Base-by-base conservation (phyloP, 345 rosid genomes). In the Camelina sativa region DNA sequence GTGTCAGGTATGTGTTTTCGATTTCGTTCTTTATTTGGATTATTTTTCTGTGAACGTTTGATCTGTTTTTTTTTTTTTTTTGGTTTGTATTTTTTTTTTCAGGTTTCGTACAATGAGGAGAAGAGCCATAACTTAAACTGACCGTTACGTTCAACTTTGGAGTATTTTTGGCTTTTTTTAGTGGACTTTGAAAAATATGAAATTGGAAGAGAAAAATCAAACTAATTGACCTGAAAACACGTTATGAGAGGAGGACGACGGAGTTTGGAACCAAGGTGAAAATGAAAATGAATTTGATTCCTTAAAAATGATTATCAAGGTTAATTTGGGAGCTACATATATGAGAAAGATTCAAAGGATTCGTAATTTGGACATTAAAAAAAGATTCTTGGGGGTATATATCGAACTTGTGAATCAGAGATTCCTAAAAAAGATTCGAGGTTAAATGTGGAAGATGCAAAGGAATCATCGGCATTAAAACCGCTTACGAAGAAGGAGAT, bases 1-100 rank as follows among this genome's bases (percentile, higher is more conserved):
- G 67, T 77, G 76, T 64, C 44, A 71, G 67, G 72, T 64, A 71
- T 12, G 72, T 77, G 8, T 35, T 53, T 40, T 44, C 11, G 13
- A 1, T 73, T 41, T 63, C 2, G 51, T 5, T 59, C 4, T 75
- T 1, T 34, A 41, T 62, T 59, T 19, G 3, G 22, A 1, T 32
- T 8, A 12, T 8, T 54, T 13, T 65, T 41, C n/a, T 46, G 34
- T 74, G 59, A 59, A 67, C 71, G 17, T 50, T 57, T 71, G 37
- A 71, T 76, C 28, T 54, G 53, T 48, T 47, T 57, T 19, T 11
- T 16, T 12, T 8, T 0, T 4, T 20, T 9, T 0, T 13, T 9
- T 1, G 17, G 1, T 2, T 20, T 15, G 1, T 12, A 5, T 1
- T 30, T 2, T 25, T 1, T 57, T 48, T 52, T 30, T 7, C 76